phyloP scores from a whole-genome alignment of 306 rosid species.

The Lablab purpureus region DNA sequence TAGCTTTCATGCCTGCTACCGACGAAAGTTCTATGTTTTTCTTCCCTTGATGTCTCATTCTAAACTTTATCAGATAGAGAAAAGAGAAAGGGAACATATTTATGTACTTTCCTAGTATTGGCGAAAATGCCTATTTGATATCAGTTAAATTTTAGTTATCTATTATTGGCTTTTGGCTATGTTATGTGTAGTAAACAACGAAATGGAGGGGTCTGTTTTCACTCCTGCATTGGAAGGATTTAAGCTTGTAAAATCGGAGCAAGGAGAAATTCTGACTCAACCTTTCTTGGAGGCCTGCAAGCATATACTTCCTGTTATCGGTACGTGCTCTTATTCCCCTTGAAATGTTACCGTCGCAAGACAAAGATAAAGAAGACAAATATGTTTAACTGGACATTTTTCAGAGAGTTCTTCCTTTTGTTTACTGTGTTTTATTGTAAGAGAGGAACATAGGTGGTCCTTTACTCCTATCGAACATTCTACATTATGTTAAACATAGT shows the following conservation, averaged over 20 bases:
- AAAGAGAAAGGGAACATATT: neutral
- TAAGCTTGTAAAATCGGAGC: slow-evolving; percentile 70
- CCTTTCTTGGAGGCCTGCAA: slow-evolving; percentile 96
- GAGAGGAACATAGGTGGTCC: slow-evolving; percentile 15
- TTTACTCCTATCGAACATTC: slow-evolving; percentile 5
- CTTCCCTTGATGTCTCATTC: slow-evolving; percentile 25
- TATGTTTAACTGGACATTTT: slow-evolving; percentile 17
- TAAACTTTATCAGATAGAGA: neutral
- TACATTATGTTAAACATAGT: slow-evolving; percentile 6
- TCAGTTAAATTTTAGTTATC: slow-evolving; percentile 19
- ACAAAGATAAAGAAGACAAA: slow-evolving; percentile 16
- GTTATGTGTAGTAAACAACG: slow-evolving; percentile 52
- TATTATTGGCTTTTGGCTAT: slow-evolving; percentile 23
- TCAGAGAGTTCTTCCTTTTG: neutral
- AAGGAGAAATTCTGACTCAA: slow-evolving; percentile 77
- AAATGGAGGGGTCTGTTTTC: slow-evolving; percentile 85
- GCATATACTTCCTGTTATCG: slow-evolving; percentile 87
- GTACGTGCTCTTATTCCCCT: slow-evolving; percentile 51
- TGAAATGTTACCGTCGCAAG: slow-evolving; percentile 16
- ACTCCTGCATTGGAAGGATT: slow-evolving; percentile 83
- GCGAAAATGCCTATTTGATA: slow-evolving; percentile 25
- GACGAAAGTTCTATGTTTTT: slow-evolving; percentile 23
- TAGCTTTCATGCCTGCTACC: neutral
- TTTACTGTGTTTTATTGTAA: slow-evolving; percentile 12
- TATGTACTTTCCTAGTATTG: slow-evolving; percentile 10